These are phyloP conservation scores for Fusarium sp. DNA, from an alignment of 2,329 filamentous ascomycete genomes.

Conservation along the genomic window DNA sequence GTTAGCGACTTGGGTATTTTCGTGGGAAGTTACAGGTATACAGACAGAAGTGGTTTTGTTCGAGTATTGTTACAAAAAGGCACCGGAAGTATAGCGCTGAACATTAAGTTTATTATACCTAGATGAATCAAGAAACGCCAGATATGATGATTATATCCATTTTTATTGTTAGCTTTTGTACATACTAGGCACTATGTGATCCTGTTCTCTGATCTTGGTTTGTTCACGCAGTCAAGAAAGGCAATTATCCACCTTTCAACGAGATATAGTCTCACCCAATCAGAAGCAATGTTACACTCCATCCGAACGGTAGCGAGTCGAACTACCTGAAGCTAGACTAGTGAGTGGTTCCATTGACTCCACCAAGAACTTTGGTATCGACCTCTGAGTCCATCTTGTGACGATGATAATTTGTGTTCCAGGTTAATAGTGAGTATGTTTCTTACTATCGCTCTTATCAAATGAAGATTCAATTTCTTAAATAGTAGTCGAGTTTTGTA, in stretches of 20 bases:
- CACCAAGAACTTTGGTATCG: background rate
- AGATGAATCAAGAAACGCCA: conserved; percentile 12
- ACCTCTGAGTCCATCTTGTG: background rate
- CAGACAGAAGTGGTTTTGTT: conserved; percentile 16
- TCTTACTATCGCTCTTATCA: background rate
- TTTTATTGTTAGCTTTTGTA: background rate
- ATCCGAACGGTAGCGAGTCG: background rate
- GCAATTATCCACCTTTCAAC: background rate
- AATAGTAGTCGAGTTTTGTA: background rate
- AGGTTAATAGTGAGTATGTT: background rate
- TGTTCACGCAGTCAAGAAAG: background rate
- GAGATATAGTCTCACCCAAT: background rate
- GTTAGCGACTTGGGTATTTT: conserved; percentile 30
- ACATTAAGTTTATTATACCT: conserved; percentile 22
- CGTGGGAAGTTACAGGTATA: conserved; percentile 8
- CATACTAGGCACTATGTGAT: background rate
- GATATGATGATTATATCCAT: background rate
- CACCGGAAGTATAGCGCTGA: conserved; percentile 12
- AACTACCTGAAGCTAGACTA: background rate
- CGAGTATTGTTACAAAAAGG: conserved; percentile 13
- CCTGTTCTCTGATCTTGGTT: background rate
- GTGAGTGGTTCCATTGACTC: background rate
- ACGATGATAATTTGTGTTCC: background rate
- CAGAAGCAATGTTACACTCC: background rate
- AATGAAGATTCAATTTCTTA: background rate